Evolutionary conservation across 1,139 yeast genomes (phyloP), one percentile per base, ranked within the genome.

Genomic region (Diutina neorugosa): DNA sequence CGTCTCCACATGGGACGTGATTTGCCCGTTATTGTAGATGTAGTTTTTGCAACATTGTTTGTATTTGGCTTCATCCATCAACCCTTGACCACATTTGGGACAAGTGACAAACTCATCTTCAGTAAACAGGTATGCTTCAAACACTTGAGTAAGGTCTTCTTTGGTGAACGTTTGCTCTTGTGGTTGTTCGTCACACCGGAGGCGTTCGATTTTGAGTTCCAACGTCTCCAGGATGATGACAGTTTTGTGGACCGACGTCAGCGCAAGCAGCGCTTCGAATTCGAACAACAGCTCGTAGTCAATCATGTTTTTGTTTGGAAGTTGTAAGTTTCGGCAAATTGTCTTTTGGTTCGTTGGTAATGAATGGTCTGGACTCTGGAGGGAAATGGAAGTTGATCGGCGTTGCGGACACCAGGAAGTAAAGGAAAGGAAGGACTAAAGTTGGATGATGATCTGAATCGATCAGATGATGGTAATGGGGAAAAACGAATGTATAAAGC

Each of bases 31-130:
- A 46, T 57, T 56, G 47, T 55, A 57, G 40, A 63, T 57, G 47
- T 53, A 61, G 4, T 60, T 55, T 53, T 54, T 55, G 54, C 70
- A 67, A 54, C 70, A 67, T 4, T 57, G 44, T 44, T 60, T 57
- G 14, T 41, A 19, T 54, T 61, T 59, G 8, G 44, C 52, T 2
- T 52, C 55, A 9, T 27, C 40, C 50, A 46, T 27, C 16, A 68
- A 58, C 5, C 61, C 57, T 19, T 58, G 56, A 2, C 69, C 69
- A 53, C 71, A 68, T 18, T 61, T 62, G 52, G 63, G 53, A 56
- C 78, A 74, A 16, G 70, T 63, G 34, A 73, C 65, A 59, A 71
- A 70, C 54, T 68, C 73, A 54, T 74, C 77, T 4, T 62, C 53
- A 2, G 59, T 42, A 51, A 65, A 66, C 52, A 66, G 61, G 58